These are phyloP conservation scores for Phialocephala sp. DNA, from an alignment of 2,329 filamentous ascomycete species.

Conservation along the genomic window DNA sequence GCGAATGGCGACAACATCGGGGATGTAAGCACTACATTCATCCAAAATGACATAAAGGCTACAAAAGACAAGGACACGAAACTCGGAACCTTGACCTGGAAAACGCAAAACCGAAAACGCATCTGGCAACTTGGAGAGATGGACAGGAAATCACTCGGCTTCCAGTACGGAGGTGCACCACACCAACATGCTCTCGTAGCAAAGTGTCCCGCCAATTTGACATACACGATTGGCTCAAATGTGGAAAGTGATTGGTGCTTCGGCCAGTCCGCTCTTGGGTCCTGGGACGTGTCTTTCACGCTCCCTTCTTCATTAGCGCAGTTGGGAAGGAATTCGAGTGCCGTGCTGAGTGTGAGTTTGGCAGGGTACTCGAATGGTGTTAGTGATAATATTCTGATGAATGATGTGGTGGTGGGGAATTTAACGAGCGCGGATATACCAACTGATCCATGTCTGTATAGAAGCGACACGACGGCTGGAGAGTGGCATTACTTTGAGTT, in stretches of 20 bases:
- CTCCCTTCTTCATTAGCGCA: not conserved
- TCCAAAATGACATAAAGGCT: constrained; percentile 50
- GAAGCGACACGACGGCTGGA: constrained; percentile 48
- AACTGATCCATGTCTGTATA: constrained; percentile 50
- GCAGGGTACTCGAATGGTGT: constrained; percentile 36
- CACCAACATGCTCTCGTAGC: constrained; percentile 52
- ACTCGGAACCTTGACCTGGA: constrained; percentile 50
- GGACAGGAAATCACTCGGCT: constrained; percentile 53
- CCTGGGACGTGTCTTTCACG: constrained; percentile 26
- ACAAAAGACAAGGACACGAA: constrained; percentile 43
- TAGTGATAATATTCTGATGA: constrained; percentile 45
- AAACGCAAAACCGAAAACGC: constrained; percentile 44
- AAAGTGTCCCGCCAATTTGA: constrained; percentile 52
- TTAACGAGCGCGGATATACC: constrained; percentile 43
- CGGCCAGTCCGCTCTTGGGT: constrained; percentile 44
- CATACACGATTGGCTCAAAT: constrained; percentile 49
- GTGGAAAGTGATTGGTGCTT: constrained; percentile 55
- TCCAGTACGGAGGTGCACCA: constrained; percentile 50
- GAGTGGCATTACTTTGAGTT: constrained; percentile 51
- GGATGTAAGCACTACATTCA: constrained; percentile 52
- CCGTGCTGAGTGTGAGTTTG: constrained; percentile 4
- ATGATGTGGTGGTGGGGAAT: constrained; percentile 44
- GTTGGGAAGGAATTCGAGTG: not conserved
- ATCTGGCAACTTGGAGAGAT: constrained; percentile 57
- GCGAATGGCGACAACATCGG: constrained; percentile 51